Percentiles rank a stretch among this genome's conserved stretches.
Evolutionary conservation across 2,329 filamentous ascomycete species (phyloP).

Genomic region (Trichophyton simii): DNA sequence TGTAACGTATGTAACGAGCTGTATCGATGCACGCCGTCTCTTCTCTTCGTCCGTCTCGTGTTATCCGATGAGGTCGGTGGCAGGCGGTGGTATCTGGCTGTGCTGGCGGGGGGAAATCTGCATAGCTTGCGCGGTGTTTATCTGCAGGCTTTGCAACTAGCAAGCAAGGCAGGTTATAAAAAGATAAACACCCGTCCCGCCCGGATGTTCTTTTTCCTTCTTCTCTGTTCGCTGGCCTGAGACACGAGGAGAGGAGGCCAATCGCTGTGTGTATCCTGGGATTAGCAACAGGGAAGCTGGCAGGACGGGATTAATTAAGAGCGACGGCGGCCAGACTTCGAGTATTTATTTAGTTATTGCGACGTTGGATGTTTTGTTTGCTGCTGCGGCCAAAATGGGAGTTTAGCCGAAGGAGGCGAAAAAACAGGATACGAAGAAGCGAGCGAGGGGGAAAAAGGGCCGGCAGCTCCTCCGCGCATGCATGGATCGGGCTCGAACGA

Average conservation of each 20-base stretch:
- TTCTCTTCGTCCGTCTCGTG: background rate
- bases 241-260: background rate
- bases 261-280: background rate
- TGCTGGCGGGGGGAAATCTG: background rate
- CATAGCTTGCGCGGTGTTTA: background rate
- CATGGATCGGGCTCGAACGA: background rate
- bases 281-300: background rate
- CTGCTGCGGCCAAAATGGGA: background rate
- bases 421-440: background rate
- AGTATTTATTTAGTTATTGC: background rate
- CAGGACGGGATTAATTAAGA: no score
- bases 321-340: no score
- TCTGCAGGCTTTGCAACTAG: no score
- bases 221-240: background rate
- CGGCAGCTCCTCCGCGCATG: background rate
- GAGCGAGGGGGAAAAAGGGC: background rate
- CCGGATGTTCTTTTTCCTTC: background rate
- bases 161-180: no score
- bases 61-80: background rate
- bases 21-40: background rate
- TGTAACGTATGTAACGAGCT: no score
- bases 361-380: background rate
- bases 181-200: background rate
- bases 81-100: background rate
- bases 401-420: background rate